Percentiles rank a stretch among this genome's conserved stretches.
These are phyloP conservation scores for Verticillium alfalfae DNA, from an alignment of 2,329 filamentous ascomycete genomes.

Conservation along the genomic window DNA sequence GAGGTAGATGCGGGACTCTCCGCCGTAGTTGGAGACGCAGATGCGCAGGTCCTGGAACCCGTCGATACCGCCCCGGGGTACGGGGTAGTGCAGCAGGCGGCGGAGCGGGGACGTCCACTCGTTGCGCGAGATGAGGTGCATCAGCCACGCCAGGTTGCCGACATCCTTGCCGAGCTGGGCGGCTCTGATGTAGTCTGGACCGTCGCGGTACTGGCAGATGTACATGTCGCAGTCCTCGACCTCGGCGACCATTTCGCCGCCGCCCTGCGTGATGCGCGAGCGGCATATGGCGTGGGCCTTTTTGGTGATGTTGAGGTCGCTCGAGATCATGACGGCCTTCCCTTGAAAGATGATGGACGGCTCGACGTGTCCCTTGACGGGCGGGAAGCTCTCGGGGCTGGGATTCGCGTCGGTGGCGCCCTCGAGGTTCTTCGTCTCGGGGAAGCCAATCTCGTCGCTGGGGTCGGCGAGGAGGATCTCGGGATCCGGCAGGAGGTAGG, in stretches of 20 bases:
- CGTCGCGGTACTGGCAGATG: conserved; percentile 82
- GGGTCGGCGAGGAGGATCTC: conserved; percentile 64
- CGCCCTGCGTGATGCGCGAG: conserved; percentile 65
- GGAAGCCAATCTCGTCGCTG: conserved; percentile 49
- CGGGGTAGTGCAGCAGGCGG: conserved; percentile 83
- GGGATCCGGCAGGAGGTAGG: conserved; percentile 81
- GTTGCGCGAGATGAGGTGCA: conserved; percentile 83
- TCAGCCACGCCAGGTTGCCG: conserved; percentile 91
- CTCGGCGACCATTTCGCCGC: conserved; percentile 60
- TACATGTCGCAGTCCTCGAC: conserved; percentile 74
- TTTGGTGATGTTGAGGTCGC: conserved; percentile 65
- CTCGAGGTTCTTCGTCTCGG: conserved; percentile 54
- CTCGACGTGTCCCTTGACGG: conserved; percentile 29
- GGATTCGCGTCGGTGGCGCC: conserved; percentile 56
- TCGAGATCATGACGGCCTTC: conserved; percentile 71
- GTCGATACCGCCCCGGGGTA: conserved; percentile 69
- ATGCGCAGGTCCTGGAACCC: conserved; percentile 75
- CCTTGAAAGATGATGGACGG: conserved; percentile 70
- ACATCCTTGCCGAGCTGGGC: conserved; percentile 75
- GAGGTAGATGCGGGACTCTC: conserved; percentile 86
- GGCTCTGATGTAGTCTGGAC: conserved; percentile 69
- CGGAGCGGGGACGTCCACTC: conserved; percentile 81
- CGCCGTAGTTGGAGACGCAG: conserved; percentile 93
- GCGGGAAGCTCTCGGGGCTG: conserved; percentile 31
- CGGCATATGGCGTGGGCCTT: conserved; percentile 63